These are phyloP conservation scores for Penicillium desertorum DNA, from an alignment of 495 filamentous ascomycete genomes.

Conservation along the genomic window DNA sequence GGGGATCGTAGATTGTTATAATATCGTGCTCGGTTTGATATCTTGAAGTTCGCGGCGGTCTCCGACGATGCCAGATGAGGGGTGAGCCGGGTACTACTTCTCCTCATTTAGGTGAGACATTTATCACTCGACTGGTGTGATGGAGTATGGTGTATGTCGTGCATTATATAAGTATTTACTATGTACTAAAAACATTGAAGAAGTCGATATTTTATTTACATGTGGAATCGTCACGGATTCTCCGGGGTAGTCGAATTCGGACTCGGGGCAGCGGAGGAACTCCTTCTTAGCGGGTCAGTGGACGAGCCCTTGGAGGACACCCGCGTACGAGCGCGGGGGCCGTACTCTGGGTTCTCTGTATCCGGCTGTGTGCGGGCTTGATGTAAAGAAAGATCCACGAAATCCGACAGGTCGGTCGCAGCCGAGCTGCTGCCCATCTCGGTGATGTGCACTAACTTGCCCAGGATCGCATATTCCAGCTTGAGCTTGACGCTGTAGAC, in stretches of 20 bases:
- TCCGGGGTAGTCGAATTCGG: slow-evolving; percentile 10
- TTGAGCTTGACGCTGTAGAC: slow-evolving; percentile 60
- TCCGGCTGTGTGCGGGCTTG: slow-evolving; percentile 12
- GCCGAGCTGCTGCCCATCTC: slow-evolving; percentile 23
- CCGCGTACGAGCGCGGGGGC: slow-evolving; percentile 4
- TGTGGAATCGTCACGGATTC: slow-evolving; percentile 10
- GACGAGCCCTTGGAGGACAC: slow-evolving; percentile 20
- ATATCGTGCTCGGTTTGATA: not conserved
- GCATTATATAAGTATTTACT: slow-evolving; percentile 4
- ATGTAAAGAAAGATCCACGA: slow-evolving; percentile 31
- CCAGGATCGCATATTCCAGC: slow-evolving; percentile 53
- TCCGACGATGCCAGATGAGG: slow-evolving; percentile 19
- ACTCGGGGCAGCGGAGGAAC: slow-evolving; percentile 5
- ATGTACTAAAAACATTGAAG: slow-evolving; percentile 10
- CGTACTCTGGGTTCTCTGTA: slow-evolving; percentile 12
- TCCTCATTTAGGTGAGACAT: slow-evolving; percentile 11
- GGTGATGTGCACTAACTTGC: slow-evolving; percentile 40
- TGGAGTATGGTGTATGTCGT: slow-evolving; percentile 1
- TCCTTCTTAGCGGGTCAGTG: slow-evolving; percentile 12
- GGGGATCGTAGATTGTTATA: not conserved
- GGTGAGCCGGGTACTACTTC: slow-evolving; percentile 11
- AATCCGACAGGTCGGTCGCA: slow-evolving; percentile 31
- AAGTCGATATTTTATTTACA: slow-evolving; percentile 13
- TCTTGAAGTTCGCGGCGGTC: slow-evolving; percentile 15
- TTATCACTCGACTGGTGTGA: not conserved